Evolutionary conservation across 2,329 filamentous ascomycete genomes (phyloP), one percentile per base, ranked within the genome.

Genomic region (Atkinsonella texensis): DNA sequence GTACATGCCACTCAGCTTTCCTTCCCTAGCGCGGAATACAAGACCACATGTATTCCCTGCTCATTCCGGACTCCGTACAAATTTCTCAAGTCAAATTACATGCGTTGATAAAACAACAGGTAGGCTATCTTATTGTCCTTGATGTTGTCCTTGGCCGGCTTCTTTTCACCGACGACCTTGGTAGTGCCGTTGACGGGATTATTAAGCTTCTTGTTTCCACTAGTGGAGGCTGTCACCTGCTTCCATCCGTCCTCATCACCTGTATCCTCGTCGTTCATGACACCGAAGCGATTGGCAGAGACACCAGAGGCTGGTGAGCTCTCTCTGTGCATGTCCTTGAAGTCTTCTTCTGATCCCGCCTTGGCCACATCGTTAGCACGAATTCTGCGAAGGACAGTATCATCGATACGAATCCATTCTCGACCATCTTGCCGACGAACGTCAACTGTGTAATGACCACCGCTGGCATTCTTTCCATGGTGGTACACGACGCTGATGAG

Each of bases 51-150:
- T 28, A 23, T 43, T 33, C 28, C 40, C 48, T 13, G 18, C 20
- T 8, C 10, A 17, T 33, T 18, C 28, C 33, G 10, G 17, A 20
- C 28, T 15, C 18, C 13, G 28, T 33, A 31, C 20, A 9, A 28
- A 35, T 1, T 15, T 12, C 31, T 18, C 32, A 31, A 50, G 15
- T 50, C 9, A 11, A 41, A 10, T 62, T 58, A 80, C 54, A 93
- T 79, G 61, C 81, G 82, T 72, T 96, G 85, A 68, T 98, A 98
- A 71, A 98, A 95, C 63, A 98, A 72, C 58, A 98, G 81, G 70
- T 98, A 98, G 4, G 93, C 93, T 53, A 96, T 91, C 75, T 95
- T 95, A 75, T 91, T 95, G 67, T 97, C 91, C 68, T 88, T 89
- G 63, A 87, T 78, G 58, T 71, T 79, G 60, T 83, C 81, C 67